Percentiles rank a stretch among this genome's conserved stretches.
These are phyloP conservation scores for Aristolochia californica DNA, from an alignment of 164 flowering plant genomes.

Conservation along the genomic window DNA sequence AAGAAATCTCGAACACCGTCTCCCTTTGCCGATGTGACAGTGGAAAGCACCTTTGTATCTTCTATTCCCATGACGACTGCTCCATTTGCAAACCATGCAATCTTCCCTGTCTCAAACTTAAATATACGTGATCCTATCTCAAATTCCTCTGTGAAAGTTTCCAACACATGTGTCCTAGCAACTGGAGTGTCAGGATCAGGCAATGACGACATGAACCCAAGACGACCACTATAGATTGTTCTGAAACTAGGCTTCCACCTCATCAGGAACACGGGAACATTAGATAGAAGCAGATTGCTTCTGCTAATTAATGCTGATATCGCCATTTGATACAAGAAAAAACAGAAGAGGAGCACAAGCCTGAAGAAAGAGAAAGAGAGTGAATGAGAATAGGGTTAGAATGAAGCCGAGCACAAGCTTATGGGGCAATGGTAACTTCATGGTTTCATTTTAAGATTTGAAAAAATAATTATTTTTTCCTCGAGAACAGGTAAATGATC, in stretches of 20 bases:
- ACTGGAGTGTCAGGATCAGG: constrained; percentile 12
- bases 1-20: constrained; percentile 61
- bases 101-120: constrained; percentile 70
- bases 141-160: constrained; percentile 62
- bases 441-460: no score
- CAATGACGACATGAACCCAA: constrained; percentile 15
- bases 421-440: no score
- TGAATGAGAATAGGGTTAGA: no score
- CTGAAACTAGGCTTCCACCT: constrained; percentile 41
- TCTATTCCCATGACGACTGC: constrained; percentile 80
- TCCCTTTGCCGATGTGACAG: constrained; percentile 55
- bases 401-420: no score
- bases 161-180: constrained; percentile 49
- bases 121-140: constrained; percentile 66
- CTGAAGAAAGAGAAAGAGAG: no score
- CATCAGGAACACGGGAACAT: constrained; percentile 30
- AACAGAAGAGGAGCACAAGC: no score
- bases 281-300: constrained; percentile 34
- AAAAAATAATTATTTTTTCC: no score
- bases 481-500: no score
- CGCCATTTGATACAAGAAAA: not conserved
- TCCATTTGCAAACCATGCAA: constrained; percentile 89
- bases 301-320: constrained; percentile 12
- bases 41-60: constrained; percentile 73
- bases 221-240: constrained; percentile 35